Conservation (phyloP, 2,329 filamentous ascomycete species). For the Ophioceras dolichostomum region DNA sequence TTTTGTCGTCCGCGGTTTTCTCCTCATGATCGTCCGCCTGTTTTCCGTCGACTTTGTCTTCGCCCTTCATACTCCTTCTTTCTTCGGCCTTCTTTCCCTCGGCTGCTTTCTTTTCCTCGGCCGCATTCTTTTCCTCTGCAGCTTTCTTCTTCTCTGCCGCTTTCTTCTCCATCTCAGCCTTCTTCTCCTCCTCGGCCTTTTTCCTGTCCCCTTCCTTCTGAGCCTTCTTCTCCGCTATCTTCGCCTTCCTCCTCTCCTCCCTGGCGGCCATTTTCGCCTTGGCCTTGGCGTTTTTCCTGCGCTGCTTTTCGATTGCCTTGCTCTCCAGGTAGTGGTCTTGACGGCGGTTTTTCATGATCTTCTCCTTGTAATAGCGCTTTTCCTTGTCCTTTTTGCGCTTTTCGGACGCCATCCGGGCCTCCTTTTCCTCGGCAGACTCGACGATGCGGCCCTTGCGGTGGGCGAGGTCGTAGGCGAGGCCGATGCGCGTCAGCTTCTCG, state of each 20-base stretch:
- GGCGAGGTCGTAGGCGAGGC: conserved; percentile 45
- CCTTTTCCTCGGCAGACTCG: conserved; percentile 34
- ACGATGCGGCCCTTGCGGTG: conserved; percentile 44
- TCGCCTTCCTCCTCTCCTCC: conserved; percentile 21
- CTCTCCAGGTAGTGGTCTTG: conserved; percentile 18
- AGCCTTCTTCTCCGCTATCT: conserved; percentile 25
- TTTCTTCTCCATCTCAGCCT: conserved; percentile 19
- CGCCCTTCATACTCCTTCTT: too few species aligned
- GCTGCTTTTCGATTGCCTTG: conserved; percentile 26
- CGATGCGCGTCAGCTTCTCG: conserved; percentile 46
- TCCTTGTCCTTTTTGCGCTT: conserved; percentile 30
- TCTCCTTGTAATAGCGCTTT: conserved; percentile 36
- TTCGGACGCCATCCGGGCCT: conserved; percentile 31
- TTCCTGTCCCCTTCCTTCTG: conserved; percentile 19
- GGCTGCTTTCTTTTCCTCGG: conserved; percentile 3
- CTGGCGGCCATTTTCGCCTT: conserved; percentile 13
- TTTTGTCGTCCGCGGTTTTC: conserved; percentile 14
- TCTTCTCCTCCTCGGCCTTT: conserved; percentile 16
- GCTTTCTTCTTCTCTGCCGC: conserved; percentile 21
- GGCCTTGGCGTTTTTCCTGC: conserved; percentile 9
- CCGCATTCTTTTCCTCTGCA: too few species aligned
- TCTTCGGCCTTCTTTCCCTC: conserved; percentile 4
- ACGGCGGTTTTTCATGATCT: conserved; percentile 23
- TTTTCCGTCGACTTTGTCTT: conserved; percentile 10
- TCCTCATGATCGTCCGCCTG: conserved; percentile 23